A percentile compares a stretch with the other conserved stretches of the same genome.
Evolutionary conservation across 176 grass and related monocot species (phyloP).

Genomic region (Oryza glaberrima): DNA sequence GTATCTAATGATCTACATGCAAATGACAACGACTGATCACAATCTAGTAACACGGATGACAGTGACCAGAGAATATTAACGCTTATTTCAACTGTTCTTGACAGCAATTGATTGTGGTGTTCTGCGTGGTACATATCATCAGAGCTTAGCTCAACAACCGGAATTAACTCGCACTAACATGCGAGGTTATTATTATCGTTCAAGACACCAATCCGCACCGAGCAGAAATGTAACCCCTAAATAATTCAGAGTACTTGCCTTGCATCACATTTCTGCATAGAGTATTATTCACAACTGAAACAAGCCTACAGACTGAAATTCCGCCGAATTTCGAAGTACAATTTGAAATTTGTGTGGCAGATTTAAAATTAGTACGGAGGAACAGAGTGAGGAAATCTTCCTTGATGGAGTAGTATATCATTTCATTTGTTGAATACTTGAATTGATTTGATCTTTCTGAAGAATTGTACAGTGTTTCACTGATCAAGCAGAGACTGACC

Average conservation of each 20-base stretch:
- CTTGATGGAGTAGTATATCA: neutral
- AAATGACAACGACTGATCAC: neutral
- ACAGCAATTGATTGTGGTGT: neutral
- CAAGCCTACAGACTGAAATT: too few relatives aligned
- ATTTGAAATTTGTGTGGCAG: neutral
- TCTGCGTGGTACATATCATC: neutral
- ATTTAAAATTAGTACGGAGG: neutral
- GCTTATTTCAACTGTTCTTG: neutral
- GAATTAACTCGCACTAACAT: neutral
- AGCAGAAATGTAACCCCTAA: neutral
- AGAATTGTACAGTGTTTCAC: slow-evolving; percentile 7
- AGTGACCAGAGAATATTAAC: neutral
- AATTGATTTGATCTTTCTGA: neutral
- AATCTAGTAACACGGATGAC: neutral
- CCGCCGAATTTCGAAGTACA: neutral
- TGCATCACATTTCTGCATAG: too few relatives aligned
- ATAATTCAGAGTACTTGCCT: neutral
- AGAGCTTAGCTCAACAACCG: neutral
- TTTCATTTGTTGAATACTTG: neutral
- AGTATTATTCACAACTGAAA: too few relatives aligned
- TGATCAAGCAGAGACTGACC: neutral
- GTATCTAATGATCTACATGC: neutral
- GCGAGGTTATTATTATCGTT: neutral
- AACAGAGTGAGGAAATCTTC: neutral
- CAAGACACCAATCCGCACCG: neutral